These are phyloP conservation scores for Setaria viridis DNA, from an alignment of 202 grass and related monocot species.

Conservation along the genomic window DNA sequence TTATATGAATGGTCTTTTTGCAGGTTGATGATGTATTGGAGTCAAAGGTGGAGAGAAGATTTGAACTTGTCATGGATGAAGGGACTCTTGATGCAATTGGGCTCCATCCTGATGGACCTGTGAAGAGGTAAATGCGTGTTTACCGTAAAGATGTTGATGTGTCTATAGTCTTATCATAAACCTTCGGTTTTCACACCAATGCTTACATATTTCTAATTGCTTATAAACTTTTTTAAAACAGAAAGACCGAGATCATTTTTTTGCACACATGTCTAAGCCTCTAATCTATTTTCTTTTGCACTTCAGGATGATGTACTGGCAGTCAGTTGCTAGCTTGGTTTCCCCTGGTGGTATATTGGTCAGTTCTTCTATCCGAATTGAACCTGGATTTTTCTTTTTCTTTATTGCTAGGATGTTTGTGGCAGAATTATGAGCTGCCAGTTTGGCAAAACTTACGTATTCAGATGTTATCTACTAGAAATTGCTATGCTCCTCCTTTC, in stretches of 20 bases:
- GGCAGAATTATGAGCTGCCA: neutral
- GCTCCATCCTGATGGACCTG: constrained; percentile 77
- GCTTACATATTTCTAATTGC: constrained; percentile 22
- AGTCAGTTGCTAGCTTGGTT: constrained; percentile 79
- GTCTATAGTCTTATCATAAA: constrained; percentile 7
- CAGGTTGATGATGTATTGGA: constrained; percentile 98
- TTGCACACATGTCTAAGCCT: constrained; percentile 13
- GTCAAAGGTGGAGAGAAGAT: constrained; percentile 89
- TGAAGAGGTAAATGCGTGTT: constrained; percentile 74
- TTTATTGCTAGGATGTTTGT: neutral
- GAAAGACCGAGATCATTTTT: neutral
- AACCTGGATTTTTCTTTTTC: neutral
- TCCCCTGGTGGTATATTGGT: constrained; percentile 87
- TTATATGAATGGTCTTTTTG: constrained; percentile 34
- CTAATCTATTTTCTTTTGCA: constrained; percentile 36
- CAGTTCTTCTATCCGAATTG: constrained; percentile 37
- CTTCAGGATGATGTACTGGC: constrained; percentile 99
- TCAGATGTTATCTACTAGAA: neutral
- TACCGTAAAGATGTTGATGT: constrained; percentile 25
- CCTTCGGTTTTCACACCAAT: neutral
- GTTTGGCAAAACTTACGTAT: constrained; percentile 17
- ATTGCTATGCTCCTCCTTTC: neutral
- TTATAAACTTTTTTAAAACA: neutral
- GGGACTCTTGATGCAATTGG: constrained; percentile 93
- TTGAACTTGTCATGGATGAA: constrained; percentile 97